These are phyloP conservation scores for Eudorina sp. DNA, from an alignment of 139 green algal genomes.

Conservation along the genomic window DNA sequence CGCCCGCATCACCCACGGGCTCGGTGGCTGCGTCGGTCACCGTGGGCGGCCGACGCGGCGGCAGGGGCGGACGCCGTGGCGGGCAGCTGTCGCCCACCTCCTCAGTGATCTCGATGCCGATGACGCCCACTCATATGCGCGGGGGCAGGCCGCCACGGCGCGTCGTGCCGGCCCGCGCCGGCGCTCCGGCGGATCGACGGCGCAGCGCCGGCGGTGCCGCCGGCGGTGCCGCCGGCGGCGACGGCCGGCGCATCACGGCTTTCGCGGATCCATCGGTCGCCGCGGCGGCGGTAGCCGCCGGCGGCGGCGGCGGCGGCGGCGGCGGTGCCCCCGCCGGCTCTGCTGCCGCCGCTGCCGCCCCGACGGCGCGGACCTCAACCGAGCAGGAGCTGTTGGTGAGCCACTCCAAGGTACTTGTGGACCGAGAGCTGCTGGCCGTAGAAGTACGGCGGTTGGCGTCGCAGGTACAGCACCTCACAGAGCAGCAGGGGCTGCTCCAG, in stretches of 20 bases:
- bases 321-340: too few species aligned
- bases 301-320: background rate
- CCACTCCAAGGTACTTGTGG: background rate
- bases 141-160: too few species aligned
- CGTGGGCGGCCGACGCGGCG: too few species aligned
- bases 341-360: background rate
- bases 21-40: too few species aligned
- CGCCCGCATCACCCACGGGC: too few species aligned
- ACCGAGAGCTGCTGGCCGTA: slow-evolving; percentile 30
- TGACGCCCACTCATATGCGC: too few species aligned
- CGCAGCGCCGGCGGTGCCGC: background rate
- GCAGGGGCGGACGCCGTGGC: too few species aligned
- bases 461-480: slow-evolving; percentile 38
- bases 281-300: background rate
- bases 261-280: background rate
- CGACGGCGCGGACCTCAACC: background rate
- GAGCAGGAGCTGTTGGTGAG: background rate
- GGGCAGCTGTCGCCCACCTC: too few species aligned
- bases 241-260: background rate
- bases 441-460: slow-evolving; percentile 30
- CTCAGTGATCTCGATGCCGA: too few species aligned
- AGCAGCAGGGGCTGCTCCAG: slow-evolving; percentile 41
- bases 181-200: background rate
- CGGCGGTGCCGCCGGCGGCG: background rate
- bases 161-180: too few species aligned